phyloP scores from a whole-genome alignment of 1,139 yeast genomes.

The Diutina sp. region DNA sequence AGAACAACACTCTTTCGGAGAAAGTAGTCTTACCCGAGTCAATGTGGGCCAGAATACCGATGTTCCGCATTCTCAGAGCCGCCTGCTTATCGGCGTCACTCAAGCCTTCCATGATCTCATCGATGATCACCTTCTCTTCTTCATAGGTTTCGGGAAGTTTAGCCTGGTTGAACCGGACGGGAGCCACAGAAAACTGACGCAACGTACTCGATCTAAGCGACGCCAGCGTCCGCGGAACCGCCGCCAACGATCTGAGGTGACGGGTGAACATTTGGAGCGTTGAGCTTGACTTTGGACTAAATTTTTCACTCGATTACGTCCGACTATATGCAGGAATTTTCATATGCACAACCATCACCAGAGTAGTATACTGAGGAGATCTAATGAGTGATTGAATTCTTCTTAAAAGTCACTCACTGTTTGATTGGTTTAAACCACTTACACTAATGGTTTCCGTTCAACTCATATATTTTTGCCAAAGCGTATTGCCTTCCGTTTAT shows the following conservation, averaged over 20 bases:
- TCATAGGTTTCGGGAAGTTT: conserved; percentile 32
- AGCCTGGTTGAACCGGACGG: neutral
- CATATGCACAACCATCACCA: neutral
- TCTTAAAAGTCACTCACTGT: too few relatives aligned
- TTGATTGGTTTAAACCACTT: too few relatives aligned
- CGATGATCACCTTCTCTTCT: conserved; percentile 58
- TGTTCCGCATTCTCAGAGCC: conserved; percentile 63
- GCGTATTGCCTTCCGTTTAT: neutral
- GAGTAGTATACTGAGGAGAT: too few relatives aligned
- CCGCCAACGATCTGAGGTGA: neutral
- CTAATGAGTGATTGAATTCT: too few relatives aligned
- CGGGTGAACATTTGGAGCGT: neutral
- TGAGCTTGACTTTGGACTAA: neutral
- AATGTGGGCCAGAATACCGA: conserved; percentile 88
- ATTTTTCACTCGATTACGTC: neutral
- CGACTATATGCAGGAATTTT: neutral
- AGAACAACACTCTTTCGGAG: conserved; percentile 90
- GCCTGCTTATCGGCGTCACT: conserved; percentile 45
- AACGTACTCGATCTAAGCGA: neutral
- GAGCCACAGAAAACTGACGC: neutral
- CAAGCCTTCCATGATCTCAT: conserved; percentile 39
- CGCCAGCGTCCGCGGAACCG: neutral
- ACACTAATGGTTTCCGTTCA: too few relatives aligned
- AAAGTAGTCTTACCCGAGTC: conserved; percentile 11
- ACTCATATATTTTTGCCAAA: neutral